Base-by-base conservation (phyloP, 176 grass and related monocot genomes). In the Rhynchospora tenuis region DNA sequence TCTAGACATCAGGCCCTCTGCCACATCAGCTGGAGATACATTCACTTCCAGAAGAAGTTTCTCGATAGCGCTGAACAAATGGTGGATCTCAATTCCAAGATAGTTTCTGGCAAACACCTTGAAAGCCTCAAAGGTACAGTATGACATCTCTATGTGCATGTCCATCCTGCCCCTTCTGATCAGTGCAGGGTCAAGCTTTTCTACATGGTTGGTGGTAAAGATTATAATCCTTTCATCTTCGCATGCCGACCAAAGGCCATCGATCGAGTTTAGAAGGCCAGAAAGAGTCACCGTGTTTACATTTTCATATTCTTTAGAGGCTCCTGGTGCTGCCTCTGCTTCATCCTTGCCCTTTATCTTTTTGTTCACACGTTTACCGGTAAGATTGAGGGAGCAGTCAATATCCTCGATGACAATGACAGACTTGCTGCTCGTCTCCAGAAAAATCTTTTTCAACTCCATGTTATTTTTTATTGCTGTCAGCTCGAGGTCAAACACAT, bases 71-170 rank as follows among this genome's bases (percentile, higher is more conserved):
- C 69, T 28, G 23, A 86, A 89, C 22, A 60, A 45, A 22, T 61
- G 20, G 19, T 75, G 75, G 2, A 23, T 15, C 66, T 58, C 44
- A 16, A 86, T 16, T 13, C 66, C 78, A 20, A 86, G 45, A 67
- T 89, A 89, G 84, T 83, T 89, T 14, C 67, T 83, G 1, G 88
- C 78, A 28, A 89, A 60, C 59, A 83, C 78, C 83, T 79, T 86
- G 47, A 89, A 89, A 20, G 79, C 78, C 33, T 83, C 69, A 8
- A 86, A 89, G 26, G 38, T 4, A 68, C 88, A 89, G 59, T 86
- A 89, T 6, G 88, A 89, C 88, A 89, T 86, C 60, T 89, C 84
- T 26, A 89, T 83, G 46, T 79, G 88, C 79, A 82, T 79, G 78
- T 89, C 88, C 88, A 89, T 89, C 60, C 88, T 78, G 1, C 88